A percentile compares a stretch with the other conserved stretches of the same genome.
Conservation (phyloP, 441 rosid species). For the Lepidium campestre region DNA sequence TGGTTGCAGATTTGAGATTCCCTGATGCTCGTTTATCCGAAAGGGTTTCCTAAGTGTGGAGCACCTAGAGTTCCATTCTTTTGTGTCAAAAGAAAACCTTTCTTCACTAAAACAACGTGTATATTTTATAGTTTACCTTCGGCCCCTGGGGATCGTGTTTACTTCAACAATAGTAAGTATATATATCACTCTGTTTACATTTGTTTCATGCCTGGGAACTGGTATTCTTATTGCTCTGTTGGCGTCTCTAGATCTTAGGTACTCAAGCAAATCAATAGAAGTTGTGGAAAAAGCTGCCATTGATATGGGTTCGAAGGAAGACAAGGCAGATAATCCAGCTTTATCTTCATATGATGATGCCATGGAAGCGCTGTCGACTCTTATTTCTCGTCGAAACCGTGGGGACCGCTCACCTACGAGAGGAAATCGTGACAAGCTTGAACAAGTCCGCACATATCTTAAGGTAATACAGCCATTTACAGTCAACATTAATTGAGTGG, state of each 20-base stretch:
- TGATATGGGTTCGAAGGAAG: slow-evolving; percentile 31
- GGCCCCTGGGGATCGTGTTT: neutral
- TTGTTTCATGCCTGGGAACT: neutral
- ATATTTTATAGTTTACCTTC: neutral
- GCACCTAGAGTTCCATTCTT: slow-evolving; percentile 19
- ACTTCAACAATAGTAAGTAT: slow-evolving; percentile 18
- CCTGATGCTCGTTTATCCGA: slow-evolving; percentile 22
- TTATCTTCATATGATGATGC: slow-evolving; percentile 68
- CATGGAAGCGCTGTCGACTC: slow-evolving; percentile 83
- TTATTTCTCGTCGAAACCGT: slow-evolving; percentile 63
- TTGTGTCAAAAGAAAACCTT: neutral
- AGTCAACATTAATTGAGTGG: neutral
- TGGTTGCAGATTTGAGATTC: slow-evolving; percentile 23
- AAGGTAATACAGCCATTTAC: slow-evolving; percentile 33
- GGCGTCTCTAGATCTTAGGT: slow-evolving; percentile 39
- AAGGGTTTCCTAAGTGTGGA: slow-evolving; percentile 19
- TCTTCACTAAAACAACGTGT: neutral
- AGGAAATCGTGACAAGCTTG: slow-evolving; percentile 49
- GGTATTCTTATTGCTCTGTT: slow-evolving; percentile 6
- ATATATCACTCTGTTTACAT: neutral
- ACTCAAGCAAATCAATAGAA: slow-evolving; percentile 34
- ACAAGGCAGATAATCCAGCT: slow-evolving; percentile 31
- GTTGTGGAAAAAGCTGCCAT: slow-evolving; percentile 29
- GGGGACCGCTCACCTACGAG: slow-evolving; percentile 36
- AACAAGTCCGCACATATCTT: slow-evolving; percentile 61